Evolutionary conservation across 2,329 filamentous ascomycete species (phyloP), one percentile per base, ranked within the genome.

Genomic region (Calonectria multiphialidica): DNA sequence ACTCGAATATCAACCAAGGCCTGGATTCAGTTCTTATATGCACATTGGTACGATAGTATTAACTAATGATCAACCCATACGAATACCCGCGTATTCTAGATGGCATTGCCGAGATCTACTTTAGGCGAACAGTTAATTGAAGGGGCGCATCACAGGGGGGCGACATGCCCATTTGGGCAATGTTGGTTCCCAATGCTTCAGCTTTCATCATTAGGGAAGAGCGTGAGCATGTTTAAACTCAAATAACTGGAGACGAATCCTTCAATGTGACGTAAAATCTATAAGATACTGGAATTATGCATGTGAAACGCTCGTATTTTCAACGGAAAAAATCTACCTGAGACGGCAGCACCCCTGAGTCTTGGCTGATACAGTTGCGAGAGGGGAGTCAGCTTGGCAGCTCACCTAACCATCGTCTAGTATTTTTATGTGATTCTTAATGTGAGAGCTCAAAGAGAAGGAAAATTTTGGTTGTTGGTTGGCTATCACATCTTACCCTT

Each of bases 181-280:
- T 33, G 18, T 57, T 37, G 50, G 30, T 57, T 8, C 37, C 13
- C 18, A 21, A 13, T 33, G n/a, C 40, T n/a, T 21, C 49, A 28
- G 28, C 25, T 45, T 18, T 30, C 7, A 47, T 37, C 64, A 66
- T 23, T 37, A 28, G 25, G 64, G 64, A 42, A 16, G 42, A 47
- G 3, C 35, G 13, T 37, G 25, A 28, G 16, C 50, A 67, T 57
- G 55, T 59, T 37, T 50, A 37, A 69, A 62, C 12, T 57, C 25
- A 64, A 69, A 69, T 45, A 59, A 59, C 18, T 28, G 64, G 64
- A 35, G 64, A 59, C 10, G 2, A n/a, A 35, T 44, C 8, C 25
- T 47, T 28, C 10, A 25, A 59, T 47, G 53, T 16, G 30, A 47
- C 37, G 3, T 53, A 33, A 35, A 67, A 67, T 44, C 50, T 30